phyloP scores from a whole-genome alignment of 2,329 filamentous ascomycete species.

The Ophiostoma sp. region DNA sequence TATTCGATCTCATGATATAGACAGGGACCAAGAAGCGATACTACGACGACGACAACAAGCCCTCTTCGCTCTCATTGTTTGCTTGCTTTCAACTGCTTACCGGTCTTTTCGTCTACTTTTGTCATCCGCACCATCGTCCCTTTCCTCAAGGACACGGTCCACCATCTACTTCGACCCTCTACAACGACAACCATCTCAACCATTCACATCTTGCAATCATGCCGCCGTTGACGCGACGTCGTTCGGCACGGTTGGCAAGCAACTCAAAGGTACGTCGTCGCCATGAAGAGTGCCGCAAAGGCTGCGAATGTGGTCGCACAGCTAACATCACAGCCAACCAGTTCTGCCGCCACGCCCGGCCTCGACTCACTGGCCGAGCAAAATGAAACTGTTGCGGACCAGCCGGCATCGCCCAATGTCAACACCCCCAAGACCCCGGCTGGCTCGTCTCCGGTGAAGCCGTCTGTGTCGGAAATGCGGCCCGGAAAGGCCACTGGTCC shows the following conservation, averaged over 20 bases:
- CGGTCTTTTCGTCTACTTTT: conserved; percentile 2
- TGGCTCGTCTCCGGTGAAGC: conserved; percentile 61
- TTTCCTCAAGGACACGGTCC: not conserved
- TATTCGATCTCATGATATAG: conserved; percentile 7
- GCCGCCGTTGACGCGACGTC: conserved; percentile 33
- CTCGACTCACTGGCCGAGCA: conserved; percentile 44
- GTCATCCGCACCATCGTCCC: not conserved
- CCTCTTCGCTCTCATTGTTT: not conserved
- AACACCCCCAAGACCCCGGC: conserved; percentile 51
- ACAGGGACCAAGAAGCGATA: not conserved
- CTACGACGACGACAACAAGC: not conserved
- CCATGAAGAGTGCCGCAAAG: not conserved
- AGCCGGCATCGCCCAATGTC: conserved; percentile 34
- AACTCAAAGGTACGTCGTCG: conserved; percentile 35
- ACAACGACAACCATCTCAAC: not conserved
- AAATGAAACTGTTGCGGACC: conserved; percentile 30
- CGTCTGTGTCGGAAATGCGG: conserved; percentile 79
- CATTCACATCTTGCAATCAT: conserved; percentile 15
- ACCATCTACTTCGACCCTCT: not conserved
- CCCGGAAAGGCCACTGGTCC: conserved; percentile 70
- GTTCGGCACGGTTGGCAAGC: conserved; percentile 43
- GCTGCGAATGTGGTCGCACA: not conserved
- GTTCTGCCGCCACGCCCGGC: conserved; percentile 28
- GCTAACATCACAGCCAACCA: not conserved
- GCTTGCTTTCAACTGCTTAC: not conserved